A percentile compares a stretch with the other conserved stretches of the same genome.
Conservation (phyloP, 169 alveolate species). For the Neospora caninum region DNA sequence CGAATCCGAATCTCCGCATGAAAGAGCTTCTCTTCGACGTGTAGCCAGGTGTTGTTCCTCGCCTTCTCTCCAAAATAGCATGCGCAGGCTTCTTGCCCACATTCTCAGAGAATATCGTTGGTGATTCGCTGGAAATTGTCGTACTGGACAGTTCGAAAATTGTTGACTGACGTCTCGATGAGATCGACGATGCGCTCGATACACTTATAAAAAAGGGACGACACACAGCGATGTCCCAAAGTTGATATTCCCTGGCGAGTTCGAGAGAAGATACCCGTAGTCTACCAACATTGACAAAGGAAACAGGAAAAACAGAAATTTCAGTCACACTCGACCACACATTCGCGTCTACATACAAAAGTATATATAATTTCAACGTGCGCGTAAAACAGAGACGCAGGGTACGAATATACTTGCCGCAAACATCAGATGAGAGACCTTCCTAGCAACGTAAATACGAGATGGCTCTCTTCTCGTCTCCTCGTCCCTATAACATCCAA, state of each 20-base stretch:
- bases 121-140: slow-evolving; percentile 95
- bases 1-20: too few species aligned
- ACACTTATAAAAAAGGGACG: too few species aligned
- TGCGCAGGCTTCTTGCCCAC: neutral
- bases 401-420: too few species aligned
- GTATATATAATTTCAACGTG: too few species aligned
- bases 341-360: neutral
- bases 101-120: slow-evolving; percentile 89
- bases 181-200: slow-evolving; percentile 84
- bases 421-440: too few species aligned
- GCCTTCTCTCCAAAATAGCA: too few species aligned
- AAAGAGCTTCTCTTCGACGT: too few species aligned
- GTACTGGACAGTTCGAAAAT: slow-evolving; percentile 95
- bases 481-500: too few species aligned
- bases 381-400: too few species aligned
- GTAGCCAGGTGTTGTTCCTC: too few species aligned
- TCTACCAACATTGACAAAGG: slow-evolving; percentile 67
- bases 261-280: slow-evolving; percentile 94
- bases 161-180: slow-evolving; percentile 90
- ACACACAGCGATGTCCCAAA: slow-evolving; percentile 96
- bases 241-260: slow-evolving; percentile 96
- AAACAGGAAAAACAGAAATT: neutral
- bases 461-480: too few species aligned
- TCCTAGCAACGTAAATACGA: too few species aligned
- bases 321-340: neutral